phyloP scores from a whole-genome alignment of 1,139 yeast genomes.

The Sugiyamaella castrensis region DNA sequence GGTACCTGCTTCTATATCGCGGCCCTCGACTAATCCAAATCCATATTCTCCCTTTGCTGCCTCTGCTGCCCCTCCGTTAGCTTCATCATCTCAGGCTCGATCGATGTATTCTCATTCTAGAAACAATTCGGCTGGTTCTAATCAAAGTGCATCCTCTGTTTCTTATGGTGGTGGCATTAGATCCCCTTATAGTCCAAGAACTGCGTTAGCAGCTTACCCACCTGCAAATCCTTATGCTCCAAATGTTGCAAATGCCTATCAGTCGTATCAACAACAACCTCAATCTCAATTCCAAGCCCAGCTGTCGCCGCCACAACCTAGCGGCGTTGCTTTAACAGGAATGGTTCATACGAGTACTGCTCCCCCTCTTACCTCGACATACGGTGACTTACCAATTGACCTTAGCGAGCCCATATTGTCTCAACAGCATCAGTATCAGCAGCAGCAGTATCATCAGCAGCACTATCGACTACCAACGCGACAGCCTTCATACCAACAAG shows the following conservation, averaged over 20 bases:
- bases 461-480: slow-evolving; percentile 1
- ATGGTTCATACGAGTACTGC: slow-evolving; percentile 11
- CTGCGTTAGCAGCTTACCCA: neutral
- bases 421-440: too few relatives aligned
- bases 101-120: slow-evolving; percentile 12
- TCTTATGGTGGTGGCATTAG: neutral
- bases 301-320: neutral
- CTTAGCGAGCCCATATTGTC: neutral
- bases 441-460: neutral
- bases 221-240: slow-evolving; percentile 12
- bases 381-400: slow-evolving; percentile 9
- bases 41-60: slow-evolving; percentile 13
- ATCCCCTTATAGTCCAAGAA: slow-evolving; percentile 10
- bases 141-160: slow-evolving; percentile 2
- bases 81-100: slow-evolving; percentile 2
- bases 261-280: slow-evolving; percentile 1
- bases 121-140: slow-evolving; percentile 13
- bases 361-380: slow-evolving; percentile 11
- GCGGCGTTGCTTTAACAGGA: neutral
- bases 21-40: slow-evolving; percentile 13
- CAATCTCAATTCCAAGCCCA: slow-evolving; percentile 8
- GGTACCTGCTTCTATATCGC: slow-evolving; percentile 23
- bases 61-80: neutral
- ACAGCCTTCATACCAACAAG: slow-evolving; percentile 4
- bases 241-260: neutral